phyloP scores from a whole-genome alignment of 106 monocot species.

The Chionographis japonica region DNA sequence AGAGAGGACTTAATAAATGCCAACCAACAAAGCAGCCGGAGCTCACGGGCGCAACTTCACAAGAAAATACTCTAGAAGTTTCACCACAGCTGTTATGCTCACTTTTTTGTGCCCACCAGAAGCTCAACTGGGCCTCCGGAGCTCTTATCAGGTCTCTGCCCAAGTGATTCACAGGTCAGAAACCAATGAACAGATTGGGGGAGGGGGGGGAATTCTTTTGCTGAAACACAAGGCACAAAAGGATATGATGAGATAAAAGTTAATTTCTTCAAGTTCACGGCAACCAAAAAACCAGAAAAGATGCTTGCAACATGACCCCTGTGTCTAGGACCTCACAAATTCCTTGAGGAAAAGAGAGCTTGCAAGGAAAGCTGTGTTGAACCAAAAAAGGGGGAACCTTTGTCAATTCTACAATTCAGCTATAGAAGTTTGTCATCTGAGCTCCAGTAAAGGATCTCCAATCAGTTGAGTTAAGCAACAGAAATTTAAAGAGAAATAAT shows the following conservation, averaged over 20 bases:
- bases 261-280: too few species aligned
- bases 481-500: too few species aligned
- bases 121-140: neutral
- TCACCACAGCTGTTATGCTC: slow-evolving; percentile 12
- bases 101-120: slow-evolving; percentile 10
- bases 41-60: slow-evolving; percentile 31
- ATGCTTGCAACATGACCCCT: too few species aligned
- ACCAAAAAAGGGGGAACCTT: neutral
- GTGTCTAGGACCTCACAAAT: neutral
- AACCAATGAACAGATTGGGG: neutral
- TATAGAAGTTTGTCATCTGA: neutral
- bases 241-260: too few species aligned
- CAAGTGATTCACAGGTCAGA: neutral
- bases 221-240: too few species aligned
- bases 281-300: neutral
- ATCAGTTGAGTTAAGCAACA: too few species aligned
- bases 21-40: slow-evolving; percentile 33
- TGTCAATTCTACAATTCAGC: neutral
- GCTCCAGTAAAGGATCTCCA: too few species aligned
- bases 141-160: neutral
- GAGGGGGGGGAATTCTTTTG: too few species aligned
- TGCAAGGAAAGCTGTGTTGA: slow-evolving; percentile 9
- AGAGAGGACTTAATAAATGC: slow-evolving; percentile 27
- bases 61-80: neutral
- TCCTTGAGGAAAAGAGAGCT: slow-evolving; percentile 5